Conservation (phyloP, 139 green algal genomes). For the Chlorella sp. region DNA sequence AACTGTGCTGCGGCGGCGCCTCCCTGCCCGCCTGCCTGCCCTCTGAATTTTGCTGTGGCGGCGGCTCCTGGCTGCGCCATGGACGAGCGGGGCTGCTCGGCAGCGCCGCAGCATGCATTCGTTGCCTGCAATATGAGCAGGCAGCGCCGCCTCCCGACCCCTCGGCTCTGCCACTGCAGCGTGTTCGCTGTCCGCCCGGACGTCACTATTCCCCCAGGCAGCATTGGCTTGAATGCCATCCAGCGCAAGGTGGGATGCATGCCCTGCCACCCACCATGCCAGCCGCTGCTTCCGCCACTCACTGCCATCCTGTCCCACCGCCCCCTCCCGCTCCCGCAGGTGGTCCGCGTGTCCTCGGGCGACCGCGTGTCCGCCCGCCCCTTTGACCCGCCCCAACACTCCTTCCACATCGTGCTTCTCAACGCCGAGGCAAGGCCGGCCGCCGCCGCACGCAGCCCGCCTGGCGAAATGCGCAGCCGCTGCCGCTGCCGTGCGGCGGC, state of each 20-base stretch:
- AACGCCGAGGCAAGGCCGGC: slow-evolving; percentile 75
- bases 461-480: too few species aligned
- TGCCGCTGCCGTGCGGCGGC: too few species aligned
- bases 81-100: too few species aligned
- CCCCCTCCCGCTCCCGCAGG: slow-evolving; percentile 38
- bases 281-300: neutral
- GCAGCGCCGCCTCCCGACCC: too few species aligned
- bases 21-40: too few species aligned
- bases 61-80: too few species aligned
- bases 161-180: slow-evolving; percentile 51
- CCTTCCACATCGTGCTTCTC: slow-evolving; percentile 65
- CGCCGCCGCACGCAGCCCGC: too few species aligned
- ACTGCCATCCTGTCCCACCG: neutral
- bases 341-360: slow-evolving; percentile 60
- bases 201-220: slow-evolving; percentile 48
- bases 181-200: slow-evolving; percentile 68
- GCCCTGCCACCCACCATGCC: neutral
- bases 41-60: too few species aligned
- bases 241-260: slow-evolving; percentile 68
- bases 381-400: slow-evolving; percentile 39
- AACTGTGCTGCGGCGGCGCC: too few species aligned
- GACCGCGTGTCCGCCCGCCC: slow-evolving; percentile 52
- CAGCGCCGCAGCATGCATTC: too few species aligned
- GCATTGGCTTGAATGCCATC: slow-evolving; percentile 82
- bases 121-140: too few species aligned